Evolutionary conservation across 2,329 filamentous ascomycete species (phyloP).

Genomic region (Clonostachys rhizophaga): DNA sequence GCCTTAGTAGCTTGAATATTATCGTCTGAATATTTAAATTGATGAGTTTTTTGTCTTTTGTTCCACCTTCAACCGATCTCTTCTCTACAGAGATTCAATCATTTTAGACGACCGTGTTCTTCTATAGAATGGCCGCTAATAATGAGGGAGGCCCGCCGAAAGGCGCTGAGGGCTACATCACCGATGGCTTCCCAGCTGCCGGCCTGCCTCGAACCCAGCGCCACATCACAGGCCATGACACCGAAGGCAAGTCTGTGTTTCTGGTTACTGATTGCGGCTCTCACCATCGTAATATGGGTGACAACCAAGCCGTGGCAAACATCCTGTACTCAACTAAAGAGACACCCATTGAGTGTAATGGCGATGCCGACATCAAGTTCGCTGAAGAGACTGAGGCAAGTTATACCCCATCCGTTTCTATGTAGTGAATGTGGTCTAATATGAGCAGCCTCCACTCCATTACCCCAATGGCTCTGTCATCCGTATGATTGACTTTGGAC

Average conservation of each 20-base stretch:
- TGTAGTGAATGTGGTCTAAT: too few species aligned
- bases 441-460: neutral
- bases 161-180: neutral
- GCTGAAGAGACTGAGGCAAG: conserved; percentile 4
- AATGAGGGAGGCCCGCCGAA: neutral
- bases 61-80: too few species aligned
- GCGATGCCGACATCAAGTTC: conserved; percentile 10
- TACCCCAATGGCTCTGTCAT: conserved; percentile 19
- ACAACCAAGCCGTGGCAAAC: conserved; percentile 15
- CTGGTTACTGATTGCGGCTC: conserved; percentile 15
- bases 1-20: too few species aligned
- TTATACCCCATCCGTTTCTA: neutral
- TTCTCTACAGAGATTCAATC: too few species aligned
- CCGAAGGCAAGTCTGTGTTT: conserved; percentile 14
- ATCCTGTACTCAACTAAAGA: conserved; percentile 18
- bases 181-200: conserved; percentile 3
- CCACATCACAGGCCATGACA: conserved; percentile 8
- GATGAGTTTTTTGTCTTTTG: too few species aligned
- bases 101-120: too few species aligned
- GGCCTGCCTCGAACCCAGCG: conserved; percentile 6
- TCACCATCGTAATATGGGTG: conserved; percentile 15
- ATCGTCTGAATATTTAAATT: too few species aligned
- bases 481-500: conserved; percentile 41
- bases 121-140: too few species aligned
- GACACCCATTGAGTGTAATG: conserved; percentile 13